A percentile compares a stretch with the other conserved stretches of the same genome.
These are phyloP conservation scores for Rhynchospora pubera DNA, from an alignment of 176 grass and related monocot species.

Conservation along the genomic window DNA sequence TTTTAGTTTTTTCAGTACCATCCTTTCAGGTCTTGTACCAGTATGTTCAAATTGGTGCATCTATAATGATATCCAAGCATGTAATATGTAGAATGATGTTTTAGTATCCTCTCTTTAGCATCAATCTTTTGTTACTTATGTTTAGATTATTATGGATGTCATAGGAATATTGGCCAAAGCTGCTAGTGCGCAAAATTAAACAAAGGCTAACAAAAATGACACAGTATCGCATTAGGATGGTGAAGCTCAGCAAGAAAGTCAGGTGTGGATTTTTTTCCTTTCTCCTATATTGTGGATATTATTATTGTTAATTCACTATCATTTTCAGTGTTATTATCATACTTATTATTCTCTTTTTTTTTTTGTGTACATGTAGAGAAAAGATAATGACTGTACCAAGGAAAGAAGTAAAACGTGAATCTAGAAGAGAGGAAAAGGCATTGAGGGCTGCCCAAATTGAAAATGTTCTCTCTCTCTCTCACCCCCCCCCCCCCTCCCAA, in stretches of 20 bases:
- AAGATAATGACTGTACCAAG: slow-evolving; percentile 90
- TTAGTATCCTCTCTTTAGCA: neutral
- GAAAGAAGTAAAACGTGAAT: slow-evolving; percentile 50
- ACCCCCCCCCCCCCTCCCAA: too few species aligned
- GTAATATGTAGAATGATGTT: neutral
- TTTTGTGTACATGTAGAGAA: slow-evolving; percentile 41
- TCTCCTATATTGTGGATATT: neutral
- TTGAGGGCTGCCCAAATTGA: slow-evolving; percentile 76
- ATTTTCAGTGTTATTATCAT: slow-evolving; percentile 18
- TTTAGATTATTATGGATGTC: slow-evolving; percentile 13
- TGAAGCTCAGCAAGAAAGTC: slow-evolving; percentile 91
- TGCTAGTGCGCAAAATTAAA: slow-evolving; percentile 94
- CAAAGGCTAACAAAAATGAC: slow-evolving; percentile 96
- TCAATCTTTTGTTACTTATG: neutral
- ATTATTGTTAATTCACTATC: slow-evolving; percentile 11
- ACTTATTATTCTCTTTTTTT: neutral
- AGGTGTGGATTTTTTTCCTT: slow-evolving; percentile 41
- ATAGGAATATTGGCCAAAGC: slow-evolving; percentile 89
- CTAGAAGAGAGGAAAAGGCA: slow-evolving; percentile 70
- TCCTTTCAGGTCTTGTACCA: neutral
- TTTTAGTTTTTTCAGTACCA: neutral
- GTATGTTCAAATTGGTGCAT: neutral
- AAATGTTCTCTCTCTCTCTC: slow-evolving; percentile 42
- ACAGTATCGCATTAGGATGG: slow-evolving; percentile 91
- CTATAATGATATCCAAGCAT: neutral